A percentile compares a stretch with the other conserved stretches of the same genome.
These are phyloP conservation scores for Suhomyces kunorum DNA, from an alignment of 1,139 yeast species.

Conservation along the genomic window DNA sequence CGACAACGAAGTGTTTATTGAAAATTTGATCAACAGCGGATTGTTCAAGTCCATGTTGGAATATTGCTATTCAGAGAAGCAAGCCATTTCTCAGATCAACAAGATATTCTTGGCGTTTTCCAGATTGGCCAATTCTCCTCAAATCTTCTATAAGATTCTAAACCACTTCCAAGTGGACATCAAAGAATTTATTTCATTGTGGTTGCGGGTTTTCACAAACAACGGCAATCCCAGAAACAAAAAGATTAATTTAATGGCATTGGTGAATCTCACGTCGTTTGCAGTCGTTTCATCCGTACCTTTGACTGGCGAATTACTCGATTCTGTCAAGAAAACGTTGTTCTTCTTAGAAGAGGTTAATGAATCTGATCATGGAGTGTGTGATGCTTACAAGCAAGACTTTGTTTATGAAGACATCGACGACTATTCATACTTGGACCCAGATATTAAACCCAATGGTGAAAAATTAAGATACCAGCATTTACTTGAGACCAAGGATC, in stretches of 20 bases:
- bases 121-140: constrained; percentile 52
- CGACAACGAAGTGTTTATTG: constrained; percentile 32
- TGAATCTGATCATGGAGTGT: constrained; percentile 59
- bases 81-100: constrained; percentile 49
- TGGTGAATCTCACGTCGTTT: constrained; percentile 42
- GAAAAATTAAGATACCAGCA: constrained; percentile 57
- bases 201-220: constrained; percentile 44
- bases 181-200: constrained; percentile 28
- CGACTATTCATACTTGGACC: constrained; percentile 49
- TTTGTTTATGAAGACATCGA: constrained; percentile 55
- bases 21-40: constrained; percentile 46
- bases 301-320: constrained; percentile 28
- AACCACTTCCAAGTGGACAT: constrained; percentile 32
- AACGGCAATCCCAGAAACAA: constrained; percentile 70
- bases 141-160: constrained; percentile 41
- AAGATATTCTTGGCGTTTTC: constrained; percentile 57
- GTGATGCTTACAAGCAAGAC: constrained; percentile 62
- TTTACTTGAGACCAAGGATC: constrained; percentile 51
- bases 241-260: constrained; percentile 63
- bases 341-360: constrained; percentile 73
- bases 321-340: constrained; percentile 55
- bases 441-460: constrained; percentile 52
- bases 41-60: constrained; percentile 47
- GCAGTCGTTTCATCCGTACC: constrained; percentile 31
- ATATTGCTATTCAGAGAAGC: constrained; percentile 51